phyloP scores from a whole-genome alignment of 192 early-diverging fungal genomes.

The Coemansia sp. region DNA sequence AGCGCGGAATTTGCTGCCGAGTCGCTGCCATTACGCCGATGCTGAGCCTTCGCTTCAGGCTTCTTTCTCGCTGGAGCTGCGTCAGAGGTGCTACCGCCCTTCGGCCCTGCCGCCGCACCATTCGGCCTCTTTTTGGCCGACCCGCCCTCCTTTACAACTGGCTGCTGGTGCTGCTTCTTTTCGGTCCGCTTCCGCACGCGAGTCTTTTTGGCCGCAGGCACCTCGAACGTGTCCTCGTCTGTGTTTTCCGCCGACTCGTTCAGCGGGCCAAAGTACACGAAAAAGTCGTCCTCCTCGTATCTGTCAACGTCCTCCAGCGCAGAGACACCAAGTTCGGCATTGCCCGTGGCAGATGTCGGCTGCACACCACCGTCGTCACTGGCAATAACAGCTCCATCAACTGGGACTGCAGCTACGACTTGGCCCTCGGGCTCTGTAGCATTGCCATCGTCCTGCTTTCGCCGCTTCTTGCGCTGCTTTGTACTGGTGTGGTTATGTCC shows the following conservation, averaged over 20 bases:
- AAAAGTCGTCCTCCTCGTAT: conserved; percentile 53
- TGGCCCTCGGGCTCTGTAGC: conserved; percentile 41
- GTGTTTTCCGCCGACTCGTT: conserved; percentile 35
- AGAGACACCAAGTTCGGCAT: neutral
- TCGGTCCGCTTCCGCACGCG: conserved; percentile 38
- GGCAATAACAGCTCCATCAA: neutral
- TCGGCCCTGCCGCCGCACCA: conserved; percentile 19
- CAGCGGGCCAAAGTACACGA: conserved; percentile 54
- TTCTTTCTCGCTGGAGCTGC: conserved; percentile 31
- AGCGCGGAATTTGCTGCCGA: conserved; percentile 17
- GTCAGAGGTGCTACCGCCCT: conserved; percentile 14
- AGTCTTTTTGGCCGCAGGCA: conserved; percentile 21
- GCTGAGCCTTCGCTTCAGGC: conserved; percentile 22
- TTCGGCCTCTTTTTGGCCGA: conserved; percentile 26
- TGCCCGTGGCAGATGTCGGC: neutral
- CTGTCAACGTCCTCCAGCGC: conserved; percentile 41
- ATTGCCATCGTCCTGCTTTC: conserved; percentile 45
- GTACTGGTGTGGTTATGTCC: conserved; percentile 37
- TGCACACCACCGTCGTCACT: neutral
- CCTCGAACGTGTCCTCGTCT: conserved; percentile 28
- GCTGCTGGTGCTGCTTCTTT: conserved; percentile 30
- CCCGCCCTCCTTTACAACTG: conserved; percentile 18
- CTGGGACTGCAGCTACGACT: neutral
- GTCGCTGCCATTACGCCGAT: conserved; percentile 30
- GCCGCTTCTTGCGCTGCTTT: conserved; percentile 49